Conservation (phyloP, 1,284 basidiomycete species). For the Cronartium quercuum region DNA sequence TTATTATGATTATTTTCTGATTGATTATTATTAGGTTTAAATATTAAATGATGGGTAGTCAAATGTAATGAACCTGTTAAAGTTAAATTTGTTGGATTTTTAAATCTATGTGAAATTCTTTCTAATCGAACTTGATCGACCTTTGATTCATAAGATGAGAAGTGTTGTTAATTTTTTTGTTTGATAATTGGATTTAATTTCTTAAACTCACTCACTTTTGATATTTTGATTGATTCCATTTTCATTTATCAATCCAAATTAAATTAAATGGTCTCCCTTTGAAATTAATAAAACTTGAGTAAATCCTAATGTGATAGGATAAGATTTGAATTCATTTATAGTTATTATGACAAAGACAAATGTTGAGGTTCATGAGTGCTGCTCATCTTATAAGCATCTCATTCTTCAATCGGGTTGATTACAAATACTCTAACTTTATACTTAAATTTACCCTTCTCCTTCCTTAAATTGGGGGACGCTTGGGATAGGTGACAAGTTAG, state of each 20-base stretch:
- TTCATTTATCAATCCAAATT: not conserved
- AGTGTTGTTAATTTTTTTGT: no score
- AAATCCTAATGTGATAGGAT: no score
- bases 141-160: no score
- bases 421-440: not conserved
- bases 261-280: not conserved
- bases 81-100: not conserved
- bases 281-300: not conserved
- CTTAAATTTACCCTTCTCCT: no score
- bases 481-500: no score
- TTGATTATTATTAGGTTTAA: not conserved
- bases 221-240: conserved; percentile 6
- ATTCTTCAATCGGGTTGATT: not conserved
- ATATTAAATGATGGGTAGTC: conserved; percentile 33
- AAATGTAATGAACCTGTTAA: conserved; percentile 17
- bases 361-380: no score
- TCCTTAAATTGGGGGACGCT: no score
- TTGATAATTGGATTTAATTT: no score
- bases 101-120: conserved; percentile 17
- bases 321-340: no score
- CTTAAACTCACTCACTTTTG: not conserved
- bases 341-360: no score
- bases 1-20: not conserved
- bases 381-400: no score
- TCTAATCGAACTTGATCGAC: conserved; percentile 10